A percentile compares a stretch with the other conserved stretches of the same genome.
Conservation (phyloP, 768 basidiomycete species). For the Lactarius sp. region DNA sequence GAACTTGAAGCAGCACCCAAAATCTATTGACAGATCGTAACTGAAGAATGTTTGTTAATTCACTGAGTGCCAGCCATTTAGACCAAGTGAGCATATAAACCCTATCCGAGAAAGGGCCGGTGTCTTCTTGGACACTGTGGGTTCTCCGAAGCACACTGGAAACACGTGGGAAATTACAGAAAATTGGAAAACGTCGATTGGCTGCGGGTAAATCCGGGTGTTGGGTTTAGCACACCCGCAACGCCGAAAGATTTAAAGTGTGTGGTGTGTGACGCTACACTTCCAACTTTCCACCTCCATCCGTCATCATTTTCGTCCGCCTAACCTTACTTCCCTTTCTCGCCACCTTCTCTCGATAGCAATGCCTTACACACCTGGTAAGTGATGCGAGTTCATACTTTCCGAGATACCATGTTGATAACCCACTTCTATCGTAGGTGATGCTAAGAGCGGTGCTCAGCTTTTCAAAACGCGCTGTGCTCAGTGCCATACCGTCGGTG, state of each 20-base stretch:
- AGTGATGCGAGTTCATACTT: not conserved
- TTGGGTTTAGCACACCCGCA: not conserved
- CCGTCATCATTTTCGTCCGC: not conserved
- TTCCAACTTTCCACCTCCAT: not conserved
- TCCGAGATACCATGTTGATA: not conserved
- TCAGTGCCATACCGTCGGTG: conserved; percentile 86
- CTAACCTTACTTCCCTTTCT: not conserved
- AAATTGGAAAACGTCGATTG: conserved; percentile 5
- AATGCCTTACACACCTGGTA: conserved; percentile 45
- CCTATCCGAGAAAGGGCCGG: no score
- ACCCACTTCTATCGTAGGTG: conserved; percentile 51
- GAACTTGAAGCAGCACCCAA: no score
- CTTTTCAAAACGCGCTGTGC: conserved; percentile 97
- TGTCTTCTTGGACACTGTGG: no score
- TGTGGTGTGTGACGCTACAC: no score
- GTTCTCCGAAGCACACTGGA: no score
- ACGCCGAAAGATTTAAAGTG: conserved; percentile 1
- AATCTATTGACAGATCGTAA: no score
- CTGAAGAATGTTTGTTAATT: no score
- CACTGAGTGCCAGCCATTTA: no score
- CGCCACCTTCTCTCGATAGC: conserved; percentile 17
- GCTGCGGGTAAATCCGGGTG: conserved; percentile 11
- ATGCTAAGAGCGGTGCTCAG: conserved; percentile 82
- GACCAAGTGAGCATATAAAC: no score
- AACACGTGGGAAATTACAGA: not conserved